Evolutionary conservation across 164 flowering plant genomes (phyloP).

Genomic region (Magnolia officinalis): DNA sequence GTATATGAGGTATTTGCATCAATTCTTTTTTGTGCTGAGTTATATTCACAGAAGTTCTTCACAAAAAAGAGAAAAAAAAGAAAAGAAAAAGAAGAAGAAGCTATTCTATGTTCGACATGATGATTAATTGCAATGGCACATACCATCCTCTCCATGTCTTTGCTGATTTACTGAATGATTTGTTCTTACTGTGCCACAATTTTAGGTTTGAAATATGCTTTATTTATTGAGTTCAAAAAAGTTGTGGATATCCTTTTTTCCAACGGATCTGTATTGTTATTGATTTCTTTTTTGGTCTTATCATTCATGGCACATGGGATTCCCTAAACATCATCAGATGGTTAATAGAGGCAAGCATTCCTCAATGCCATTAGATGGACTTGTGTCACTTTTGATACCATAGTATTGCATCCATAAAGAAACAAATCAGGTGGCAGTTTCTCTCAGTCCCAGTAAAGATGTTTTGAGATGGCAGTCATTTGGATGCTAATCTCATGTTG

Average conservation of each 20-base stretch:
- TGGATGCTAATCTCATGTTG: too few relatives aligned
- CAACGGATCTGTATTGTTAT: too few relatives aligned
- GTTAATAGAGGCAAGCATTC: not conserved
- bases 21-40: not conserved
- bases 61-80: too few relatives aligned
- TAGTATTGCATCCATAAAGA: not conserved
- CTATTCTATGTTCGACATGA: not conserved
- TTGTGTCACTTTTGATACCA: not conserved
- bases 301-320: not conserved
- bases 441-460: too few relatives aligned
- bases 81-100: too few relatives aligned
- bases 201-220: too few relatives aligned
- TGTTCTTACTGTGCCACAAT: too few relatives aligned
- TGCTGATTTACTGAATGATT: not conserved
- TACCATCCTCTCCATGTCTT: not conserved
- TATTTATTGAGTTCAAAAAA: too few relatives aligned
- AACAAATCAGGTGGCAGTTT: too few relatives aligned
- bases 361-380: not conserved
- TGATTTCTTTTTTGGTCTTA: too few relatives aligned
- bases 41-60: not conserved
- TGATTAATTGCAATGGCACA: not conserved
- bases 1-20: constrained; percentile 80
- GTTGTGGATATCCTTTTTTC: too few relatives aligned
- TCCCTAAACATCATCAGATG: not conserved
- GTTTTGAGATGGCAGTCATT: too few relatives aligned